phyloP scores from a whole-genome alignment of 805 yeast species.

The Kluyveromyces wickerhamii region DNA sequence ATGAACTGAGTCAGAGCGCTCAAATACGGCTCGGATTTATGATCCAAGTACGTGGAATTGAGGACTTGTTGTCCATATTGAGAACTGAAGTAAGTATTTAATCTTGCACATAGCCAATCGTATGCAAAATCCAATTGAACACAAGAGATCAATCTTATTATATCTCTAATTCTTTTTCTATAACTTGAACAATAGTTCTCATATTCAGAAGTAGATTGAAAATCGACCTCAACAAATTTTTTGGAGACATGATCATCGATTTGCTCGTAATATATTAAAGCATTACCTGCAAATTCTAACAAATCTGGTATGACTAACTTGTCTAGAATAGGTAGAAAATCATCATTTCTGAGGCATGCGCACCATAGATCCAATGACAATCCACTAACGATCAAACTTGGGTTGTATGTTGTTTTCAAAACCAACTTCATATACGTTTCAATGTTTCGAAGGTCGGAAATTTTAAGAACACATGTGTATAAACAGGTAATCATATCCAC shows the following conservation, averaged over 20 bases:
- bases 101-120: conserved; percentile 68
- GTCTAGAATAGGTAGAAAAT: conserved; percentile 41
- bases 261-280: conserved; percentile 66
- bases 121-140: conserved; percentile 75
- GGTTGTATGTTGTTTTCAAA: conserved; percentile 71
- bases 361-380: conserved; percentile 93
- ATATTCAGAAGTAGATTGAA: conserved; percentile 78
- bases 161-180: conserved; percentile 80
- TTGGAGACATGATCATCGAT: conserved; percentile 58
- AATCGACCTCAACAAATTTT: conserved; percentile 71
- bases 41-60: conserved; percentile 43
- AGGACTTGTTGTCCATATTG: conserved; percentile 60
- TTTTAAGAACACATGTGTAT: conserved; percentile 48
- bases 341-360: conserved; percentile 74
- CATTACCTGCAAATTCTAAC: conserved; percentile 66
- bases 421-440: conserved; percentile 65
- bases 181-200: conserved; percentile 71
- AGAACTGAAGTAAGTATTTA: conserved; percentile 66
- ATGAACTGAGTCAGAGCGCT: conserved; percentile 76
- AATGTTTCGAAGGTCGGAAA: conserved; percentile 37
- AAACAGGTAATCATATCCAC: conserved; percentile 70
- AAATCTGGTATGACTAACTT: conserved; percentile 52
- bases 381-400: conserved; percentile 84
- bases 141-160: conserved; percentile 81
- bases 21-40: conserved; percentile 59